Conservation (phyloP, 163 green algal species). For the Chlorella variabilis region DNA sequence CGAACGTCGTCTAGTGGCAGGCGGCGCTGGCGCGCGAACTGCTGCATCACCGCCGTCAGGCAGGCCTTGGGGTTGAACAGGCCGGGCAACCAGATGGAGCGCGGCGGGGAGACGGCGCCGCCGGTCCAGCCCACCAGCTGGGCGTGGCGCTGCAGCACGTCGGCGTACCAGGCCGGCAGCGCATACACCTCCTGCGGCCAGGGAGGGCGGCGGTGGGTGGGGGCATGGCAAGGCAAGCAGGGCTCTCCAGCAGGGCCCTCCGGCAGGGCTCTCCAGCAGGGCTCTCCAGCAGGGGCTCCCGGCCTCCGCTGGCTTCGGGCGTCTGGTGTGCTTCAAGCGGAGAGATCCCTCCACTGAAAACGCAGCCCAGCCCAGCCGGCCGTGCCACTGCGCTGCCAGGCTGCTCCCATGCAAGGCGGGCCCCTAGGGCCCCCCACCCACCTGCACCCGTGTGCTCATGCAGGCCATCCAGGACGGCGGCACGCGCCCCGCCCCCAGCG, state of each 20-base stretch:
- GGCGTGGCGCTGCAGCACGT: constrained; percentile 79
- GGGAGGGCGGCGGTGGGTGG: neutral
- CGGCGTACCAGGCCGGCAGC: constrained; percentile 39
- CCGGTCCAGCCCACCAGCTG: constrained; percentile 82
- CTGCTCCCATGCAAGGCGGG: no score
- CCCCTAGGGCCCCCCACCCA: no score
- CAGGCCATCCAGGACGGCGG: constrained; percentile 76
- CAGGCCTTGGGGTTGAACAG: constrained; percentile 95
- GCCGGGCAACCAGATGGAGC: constrained; percentile 79
- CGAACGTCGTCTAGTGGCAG: constrained; percentile 89
- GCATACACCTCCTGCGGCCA: constrained; percentile 17
- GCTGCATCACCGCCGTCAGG: constrained; percentile 90
- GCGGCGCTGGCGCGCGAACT: constrained; percentile 79
- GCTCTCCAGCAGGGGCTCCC: no score
- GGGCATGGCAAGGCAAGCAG: neutral
- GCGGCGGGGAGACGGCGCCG: constrained; percentile 70
- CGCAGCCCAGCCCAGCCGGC: no score
- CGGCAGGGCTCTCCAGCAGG: no score
- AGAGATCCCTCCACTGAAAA: no score
- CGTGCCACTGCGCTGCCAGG: no score
- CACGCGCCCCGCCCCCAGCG: constrained; percentile 78
- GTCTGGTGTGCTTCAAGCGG: no score
- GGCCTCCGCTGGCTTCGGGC: no score
- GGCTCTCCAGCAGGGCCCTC: no score
- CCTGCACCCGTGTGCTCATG: constrained; percentile 83